Percentiles rank a stretch among this genome's conserved stretches.
Evolutionary conservation across 805 yeast genomes (phyloP).

Genomic region (Scheffersomyces spartinae): DNA sequence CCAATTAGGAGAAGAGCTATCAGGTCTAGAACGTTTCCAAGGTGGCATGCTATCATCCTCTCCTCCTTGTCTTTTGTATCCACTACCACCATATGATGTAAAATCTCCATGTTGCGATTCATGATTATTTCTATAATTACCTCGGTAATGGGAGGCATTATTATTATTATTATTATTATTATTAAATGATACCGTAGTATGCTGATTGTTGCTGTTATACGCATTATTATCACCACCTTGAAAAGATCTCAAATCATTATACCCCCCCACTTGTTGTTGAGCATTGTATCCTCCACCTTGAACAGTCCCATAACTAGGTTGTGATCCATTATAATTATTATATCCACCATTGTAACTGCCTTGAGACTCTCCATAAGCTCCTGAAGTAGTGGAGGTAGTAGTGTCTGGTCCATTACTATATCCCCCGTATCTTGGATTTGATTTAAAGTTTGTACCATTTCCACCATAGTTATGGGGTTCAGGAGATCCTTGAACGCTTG

Average conservation of each 20-base stretch:
- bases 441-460: slow-evolving; percentile 1
- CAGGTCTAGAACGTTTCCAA: slow-evolving; percentile 6
- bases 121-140: too few species aligned
- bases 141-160: background rate
- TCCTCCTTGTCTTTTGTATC: too few species aligned
- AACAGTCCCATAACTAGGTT: slow-evolving; percentile 4
- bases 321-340: slow-evolving; percentile 2
- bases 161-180: background rate
- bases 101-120: too few species aligned
- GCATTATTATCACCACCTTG: slow-evolving; percentile 2
- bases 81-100: too few species aligned
- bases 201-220: slow-evolving; percentile 1
- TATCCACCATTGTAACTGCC: too few species aligned
- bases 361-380: background rate
- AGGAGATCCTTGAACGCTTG: too few species aligned
- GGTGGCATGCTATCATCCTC: slow-evolving; percentile 3
- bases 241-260: slow-evolving; percentile 13
- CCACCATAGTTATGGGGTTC: slow-evolving; percentile 4
- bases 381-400: background rate
- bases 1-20: background rate
- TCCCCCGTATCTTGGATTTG: too few species aligned
- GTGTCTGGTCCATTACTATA: background rate
- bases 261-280: slow-evolving; percentile 5
- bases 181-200: background rate
- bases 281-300: slow-evolving; percentile 3